Base-by-base conservation (phyloP, 2,329 filamentous ascomycete species). In the Orbilia ellipsospora region DNA sequence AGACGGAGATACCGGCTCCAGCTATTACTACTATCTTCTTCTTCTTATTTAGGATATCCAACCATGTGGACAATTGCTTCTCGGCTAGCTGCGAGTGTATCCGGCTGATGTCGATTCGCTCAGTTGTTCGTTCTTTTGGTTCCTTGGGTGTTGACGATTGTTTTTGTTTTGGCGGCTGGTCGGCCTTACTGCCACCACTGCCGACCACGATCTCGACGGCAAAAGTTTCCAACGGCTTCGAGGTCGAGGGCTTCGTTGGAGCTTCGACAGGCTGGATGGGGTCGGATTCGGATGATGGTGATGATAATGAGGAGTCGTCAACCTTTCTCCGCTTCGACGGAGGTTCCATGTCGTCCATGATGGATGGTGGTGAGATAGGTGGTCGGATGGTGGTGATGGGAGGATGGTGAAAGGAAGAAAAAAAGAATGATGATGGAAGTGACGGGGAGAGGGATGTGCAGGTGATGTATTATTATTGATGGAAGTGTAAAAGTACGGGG, bases 11-110 rank as follows among this genome's bases (percentile, higher is more conserved):
- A 77, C 95, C 95, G 78, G 95, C 95, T 72, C 95, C 95, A 55
- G 94, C 95, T 82, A 99, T 92, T 61, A 98, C 92, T 40, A 99
- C 93, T 81, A 99, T 96, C 85, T 97, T 97, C 84, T 94, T 92
- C 85, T 95, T 95, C 81, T 92, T 93, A 80, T 91, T 90, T 67
- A 99, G 83, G 23, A 90, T 90, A 51, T 89, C 88, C 52, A 94
- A 84, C 31, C 99, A 85, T 67, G 89, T 87, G 75, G 91, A 87
- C 45, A 97, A 84, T 79, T 90, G 87, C 31, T 84, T 82, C 77
- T 86, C 83, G 77, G 94, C 88, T 44, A 87, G 85, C 60, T 85
- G 78, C 48, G 80, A 78, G 26, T 81, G 80, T 57, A 82, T 81
- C 12, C 78, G 74, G 63, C 31, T 74, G 20, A 98, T 84, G 82